Evolutionary conservation across 352 stramenopile genomes (phyloP).

Genomic region (Peronospora farinosa): DNA sequence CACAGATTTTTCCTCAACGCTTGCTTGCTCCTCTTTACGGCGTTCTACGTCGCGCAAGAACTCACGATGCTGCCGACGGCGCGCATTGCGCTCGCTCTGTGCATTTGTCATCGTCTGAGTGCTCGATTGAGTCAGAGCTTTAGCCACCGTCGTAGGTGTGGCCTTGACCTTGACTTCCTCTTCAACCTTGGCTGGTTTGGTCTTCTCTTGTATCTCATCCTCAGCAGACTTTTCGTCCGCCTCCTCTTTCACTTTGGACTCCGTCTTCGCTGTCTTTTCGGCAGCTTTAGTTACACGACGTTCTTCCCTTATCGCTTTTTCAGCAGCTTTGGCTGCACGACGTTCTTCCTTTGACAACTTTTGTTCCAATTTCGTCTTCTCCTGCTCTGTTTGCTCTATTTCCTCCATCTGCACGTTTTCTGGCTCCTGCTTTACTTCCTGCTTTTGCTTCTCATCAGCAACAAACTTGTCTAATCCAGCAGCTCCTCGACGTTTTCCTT

Average conservation of each 20-base stretch:
- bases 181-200: slow-evolving; percentile 9
- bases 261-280: slow-evolving; percentile 18
- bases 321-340: too few species aligned
- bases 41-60: slow-evolving; percentile 63
- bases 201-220: slow-evolving; percentile 15
- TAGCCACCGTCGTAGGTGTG: slow-evolving; percentile 1
- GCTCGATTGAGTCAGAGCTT: slow-evolving; percentile 1
- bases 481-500: slow-evolving; percentile 37
- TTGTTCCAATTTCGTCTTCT: slow-evolving; percentile 10
- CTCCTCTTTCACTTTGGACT: slow-evolving; percentile 16
- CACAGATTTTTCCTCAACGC: slow-evolving; percentile 57
- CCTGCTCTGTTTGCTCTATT: slow-evolving; percentile 8
- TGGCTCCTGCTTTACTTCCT: slow-evolving; percentile 14
- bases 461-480: slow-evolving; percentile 10
- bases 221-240: slow-evolving; percentile 3
- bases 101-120: slow-evolving; percentile 22
- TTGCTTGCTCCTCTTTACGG: slow-evolving; percentile 52
- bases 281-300: background rate
- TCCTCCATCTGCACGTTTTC: slow-evolving; percentile 20
- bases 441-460: slow-evolving; percentile 3
- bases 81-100: slow-evolving; percentile 77
- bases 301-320: slow-evolving; percentile 19
- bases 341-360: slow-evolving; percentile 15
- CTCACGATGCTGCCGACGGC: slow-evolving; percentile 68
- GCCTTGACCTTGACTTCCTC: slow-evolving; percentile 28